A percentile compares a stretch with the other conserved stretches of the same genome.
phyloP scores from a whole-genome alignment of 495 filamentous ascomycete genomes.

The Thozetella sp. region DNA sequence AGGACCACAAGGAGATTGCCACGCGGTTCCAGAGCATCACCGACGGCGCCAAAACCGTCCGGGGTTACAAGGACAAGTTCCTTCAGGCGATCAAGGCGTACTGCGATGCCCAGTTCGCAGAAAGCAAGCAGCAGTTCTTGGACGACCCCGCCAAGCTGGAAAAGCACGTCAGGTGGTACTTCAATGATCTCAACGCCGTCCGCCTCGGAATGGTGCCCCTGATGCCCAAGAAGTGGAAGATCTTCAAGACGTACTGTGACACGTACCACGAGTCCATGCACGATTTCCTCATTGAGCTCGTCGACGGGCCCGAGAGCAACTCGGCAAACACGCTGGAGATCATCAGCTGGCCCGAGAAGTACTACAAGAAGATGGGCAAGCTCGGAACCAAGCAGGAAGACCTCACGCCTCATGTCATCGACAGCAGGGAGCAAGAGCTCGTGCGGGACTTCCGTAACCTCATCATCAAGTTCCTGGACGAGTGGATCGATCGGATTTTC shows the following conservation, averaged over 20 bases:
- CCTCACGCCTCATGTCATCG: slow-evolving; percentile 79
- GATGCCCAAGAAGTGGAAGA: slow-evolving; percentile 97
- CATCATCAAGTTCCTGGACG: slow-evolving; percentile 92
- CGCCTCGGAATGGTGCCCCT: slow-evolving; percentile 85
- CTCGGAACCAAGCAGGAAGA: slow-evolving; percentile 76
- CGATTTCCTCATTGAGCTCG: slow-evolving; percentile 77
- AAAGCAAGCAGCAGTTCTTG: slow-evolving; percentile 72
- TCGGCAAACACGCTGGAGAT: slow-evolving; percentile 85
- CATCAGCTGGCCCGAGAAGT: slow-evolving; percentile 93
- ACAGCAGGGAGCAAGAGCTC: slow-evolving; percentile 84
- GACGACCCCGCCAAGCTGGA: slow-evolving; percentile 81
- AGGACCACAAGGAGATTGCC: slow-evolving; percentile 92
- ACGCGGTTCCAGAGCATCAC: slow-evolving; percentile 92
- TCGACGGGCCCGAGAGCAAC: slow-evolving; percentile 78
- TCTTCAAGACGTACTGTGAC: slow-evolving; percentile 83
- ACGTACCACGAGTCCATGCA: slow-evolving; percentile 96
- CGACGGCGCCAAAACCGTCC: slow-evolving; percentile 84
- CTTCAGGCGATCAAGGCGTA: slow-evolving; percentile 74
- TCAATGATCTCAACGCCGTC: slow-evolving; percentile 93
- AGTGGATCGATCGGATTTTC: slow-evolving; percentile 96
- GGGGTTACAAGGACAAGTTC: slow-evolving; percentile 97
- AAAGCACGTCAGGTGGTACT: slow-evolving; percentile 90
- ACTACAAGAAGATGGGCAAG: slow-evolving; percentile 93
- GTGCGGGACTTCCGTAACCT: slow-evolving; percentile 91
- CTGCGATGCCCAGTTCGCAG: slow-evolving; percentile 74